Conservation (phyloP, 75 land plant genomes). For the Picea glauca region DNA sequence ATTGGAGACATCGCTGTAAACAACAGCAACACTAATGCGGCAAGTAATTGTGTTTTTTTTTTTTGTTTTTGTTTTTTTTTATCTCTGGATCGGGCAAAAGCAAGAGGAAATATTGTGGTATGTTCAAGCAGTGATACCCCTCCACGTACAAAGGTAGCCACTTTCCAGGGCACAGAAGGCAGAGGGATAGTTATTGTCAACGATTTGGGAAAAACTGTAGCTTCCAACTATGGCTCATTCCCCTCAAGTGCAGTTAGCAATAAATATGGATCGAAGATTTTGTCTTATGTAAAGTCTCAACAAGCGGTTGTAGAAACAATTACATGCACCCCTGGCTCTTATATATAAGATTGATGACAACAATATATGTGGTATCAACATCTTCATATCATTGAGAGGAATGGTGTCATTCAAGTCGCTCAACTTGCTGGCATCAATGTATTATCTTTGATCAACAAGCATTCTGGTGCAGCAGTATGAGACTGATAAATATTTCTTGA, state of each 20-base stretch:
- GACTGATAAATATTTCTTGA: no score
- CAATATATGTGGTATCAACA: no score
- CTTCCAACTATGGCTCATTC: slow-evolving; percentile 44
- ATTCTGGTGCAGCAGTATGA: no score
- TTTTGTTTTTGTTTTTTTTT: no score
- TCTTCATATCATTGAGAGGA: no score
- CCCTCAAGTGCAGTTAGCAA: slow-evolving; percentile 42
- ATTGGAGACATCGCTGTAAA: slow-evolving; percentile 42
- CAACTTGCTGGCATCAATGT: no score
- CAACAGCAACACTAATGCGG: slow-evolving; percentile 38
- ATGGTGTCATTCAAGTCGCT: no score
- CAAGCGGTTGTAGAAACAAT: not conserved
- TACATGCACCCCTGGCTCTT: no score
- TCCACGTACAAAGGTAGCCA: slow-evolving; percentile 35
- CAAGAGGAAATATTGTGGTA: slow-evolving; percentile 60
- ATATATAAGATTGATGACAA: no score
- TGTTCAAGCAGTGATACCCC: slow-evolving; percentile 36
- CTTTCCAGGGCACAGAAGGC: slow-evolving; percentile 44
- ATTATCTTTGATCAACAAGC: no score
- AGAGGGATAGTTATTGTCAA: slow-evolving; percentile 51
- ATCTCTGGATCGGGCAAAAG: slow-evolving; percentile 55
- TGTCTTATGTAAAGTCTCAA: slow-evolving; percentile 54
- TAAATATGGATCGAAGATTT: slow-evolving; percentile 37
- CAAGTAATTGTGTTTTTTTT: no score
- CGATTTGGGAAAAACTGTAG: slow-evolving; percentile 21